phyloP scores from a whole-genome alignment of 2,329 filamentous ascomycete species.

The Clonostachys sp. region DNA sequence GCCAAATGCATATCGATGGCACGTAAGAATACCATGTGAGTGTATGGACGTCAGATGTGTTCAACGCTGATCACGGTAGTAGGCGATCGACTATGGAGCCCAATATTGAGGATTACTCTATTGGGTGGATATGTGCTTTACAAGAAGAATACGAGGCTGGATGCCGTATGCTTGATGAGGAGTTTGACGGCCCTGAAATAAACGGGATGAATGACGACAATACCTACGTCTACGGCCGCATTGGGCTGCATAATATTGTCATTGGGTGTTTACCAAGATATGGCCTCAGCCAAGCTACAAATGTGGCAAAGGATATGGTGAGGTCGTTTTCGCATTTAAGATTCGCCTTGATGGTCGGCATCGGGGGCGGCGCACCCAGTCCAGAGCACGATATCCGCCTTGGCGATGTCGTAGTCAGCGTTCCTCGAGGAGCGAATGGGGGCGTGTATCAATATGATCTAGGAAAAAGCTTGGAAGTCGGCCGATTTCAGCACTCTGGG shows the following conservation, averaged over 20 bases:
- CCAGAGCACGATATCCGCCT: neutral
- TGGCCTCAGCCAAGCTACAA: slow-evolving; percentile 2
- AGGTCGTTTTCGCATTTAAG: slow-evolving; percentile 4
- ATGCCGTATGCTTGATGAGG: too few relatives aligned
- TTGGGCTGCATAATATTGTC: slow-evolving; percentile 10
- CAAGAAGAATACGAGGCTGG: too few relatives aligned
- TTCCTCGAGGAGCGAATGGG: neutral
- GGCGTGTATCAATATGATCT: neutral
- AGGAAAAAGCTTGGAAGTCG: neutral
- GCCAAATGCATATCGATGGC: too few relatives aligned
- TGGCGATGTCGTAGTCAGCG: neutral
- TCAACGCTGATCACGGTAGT: too few relatives aligned
- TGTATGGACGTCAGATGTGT: too few relatives aligned
- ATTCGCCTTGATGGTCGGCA: slow-evolving; percentile 6
- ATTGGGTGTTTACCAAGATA: slow-evolving; percentile 5
- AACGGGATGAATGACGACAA: slow-evolving; percentile 6
- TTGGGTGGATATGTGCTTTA: too few relatives aligned
- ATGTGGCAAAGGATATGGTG: slow-evolving; percentile 2
- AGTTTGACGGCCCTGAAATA: too few relatives aligned
- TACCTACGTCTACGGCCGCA: slow-evolving; percentile 8
- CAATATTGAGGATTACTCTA: too few relatives aligned
- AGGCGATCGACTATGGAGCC: too few relatives aligned
- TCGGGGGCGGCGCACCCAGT: neutral
- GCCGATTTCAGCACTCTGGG: too few relatives aligned
- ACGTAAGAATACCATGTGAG: too few relatives aligned